Evolutionary conservation across 2,329 filamentous ascomycete species (phyloP), one percentile per base, ranked within the genome.

Genomic region (Fusarium temperatum): DNA sequence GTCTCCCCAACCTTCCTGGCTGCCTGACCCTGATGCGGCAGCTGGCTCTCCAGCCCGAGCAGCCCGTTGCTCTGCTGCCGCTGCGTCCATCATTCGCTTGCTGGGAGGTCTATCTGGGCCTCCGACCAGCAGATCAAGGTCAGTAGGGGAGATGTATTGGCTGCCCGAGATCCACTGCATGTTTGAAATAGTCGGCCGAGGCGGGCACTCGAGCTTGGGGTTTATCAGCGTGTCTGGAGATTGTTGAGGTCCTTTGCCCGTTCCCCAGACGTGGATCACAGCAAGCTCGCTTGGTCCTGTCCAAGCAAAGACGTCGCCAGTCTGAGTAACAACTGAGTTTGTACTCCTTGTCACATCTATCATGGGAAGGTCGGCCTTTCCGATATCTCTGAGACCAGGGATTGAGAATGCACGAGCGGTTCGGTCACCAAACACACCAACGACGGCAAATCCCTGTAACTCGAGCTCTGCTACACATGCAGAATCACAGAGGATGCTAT

Each of bases 91-190:
- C 93, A 97, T 97, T 41, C 93, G 90, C 83, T 97, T 97, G 68
- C 93, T 96, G 3, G 94, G 92, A 7, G 96, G 96, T 6, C 96
- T 90, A 78, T 96, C 93, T 4, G 95, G 92, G 0, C 96, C 96
- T 57, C 96, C 94, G 68, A 99, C 96, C 4, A 99, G 86, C 5
- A 98, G 84, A 79, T 98, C 96, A 78, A 99, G 90, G 78, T 99
- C 96, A 5, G 91, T 87, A 1, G 94, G 92, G 4, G 94, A 94
- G 51, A 99, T 89, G 77, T 97, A 93, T 82, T 98, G 96, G 3
- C 96, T 98, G 8, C 96, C 96, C 1, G 95, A 93, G 59, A 99
- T 94, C 96, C 96, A 99, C 83, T 98, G 95, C 42, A 99, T 83
- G 78, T 97, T 98, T 26, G 94, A 97, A 68, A 99, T 99, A 0